These are phyloP conservation scores for Gelatoporia subvermispora DNA, from an alignment of 768 basidiomycete species.

Conservation along the genomic window DNA sequence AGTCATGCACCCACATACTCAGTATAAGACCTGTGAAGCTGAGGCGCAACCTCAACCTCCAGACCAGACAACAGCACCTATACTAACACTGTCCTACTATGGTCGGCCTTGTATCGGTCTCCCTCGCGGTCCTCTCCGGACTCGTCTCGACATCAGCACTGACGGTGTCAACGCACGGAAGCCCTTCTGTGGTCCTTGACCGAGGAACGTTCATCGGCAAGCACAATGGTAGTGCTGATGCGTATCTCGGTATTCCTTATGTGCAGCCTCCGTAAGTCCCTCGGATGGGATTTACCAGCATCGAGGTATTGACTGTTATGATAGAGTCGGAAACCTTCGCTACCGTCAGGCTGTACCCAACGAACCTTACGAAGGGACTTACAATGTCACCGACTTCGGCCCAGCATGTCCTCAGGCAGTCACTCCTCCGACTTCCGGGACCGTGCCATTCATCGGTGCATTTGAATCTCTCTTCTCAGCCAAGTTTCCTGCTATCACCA, in stretches of 20 bases:
- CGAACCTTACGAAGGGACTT: slow-evolving; percentile 26
- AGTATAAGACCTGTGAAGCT: too few relatives aligned
- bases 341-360: slow-evolving; percentile 21
- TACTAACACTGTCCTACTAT: too few relatives aligned
- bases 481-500: slow-evolving; percentile 1
- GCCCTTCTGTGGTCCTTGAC: slow-evolving; percentile 18
- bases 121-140: too few relatives aligned
- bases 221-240: slow-evolving; percentile 4
- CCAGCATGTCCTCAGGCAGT: slow-evolving; percentile 34
- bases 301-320: not conserved
- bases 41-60: too few relatives aligned
- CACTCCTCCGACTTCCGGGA: slow-evolving; percentile 18
- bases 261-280: slow-evolving; percentile 24
- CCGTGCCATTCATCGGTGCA: slow-evolving; percentile 12
- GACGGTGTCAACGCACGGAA: too few relatives aligned
- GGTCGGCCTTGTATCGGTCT: too few relatives aligned
- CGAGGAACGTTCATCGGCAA: slow-evolving; percentile 20
- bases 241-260: slow-evolving; percentile 25
- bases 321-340: slow-evolving; percentile 18
- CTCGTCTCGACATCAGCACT: too few relatives aligned
- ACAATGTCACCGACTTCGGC: slow-evolving; percentile 31
- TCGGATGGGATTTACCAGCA: too few relatives aligned
- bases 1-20: too few relatives aligned
- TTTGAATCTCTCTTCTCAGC: slow-evolving; percentile 12
- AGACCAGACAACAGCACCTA: too few relatives aligned